Conservation (phyloP, 371 early-diverging fungal species). For the Mortierella sp. region DNA sequence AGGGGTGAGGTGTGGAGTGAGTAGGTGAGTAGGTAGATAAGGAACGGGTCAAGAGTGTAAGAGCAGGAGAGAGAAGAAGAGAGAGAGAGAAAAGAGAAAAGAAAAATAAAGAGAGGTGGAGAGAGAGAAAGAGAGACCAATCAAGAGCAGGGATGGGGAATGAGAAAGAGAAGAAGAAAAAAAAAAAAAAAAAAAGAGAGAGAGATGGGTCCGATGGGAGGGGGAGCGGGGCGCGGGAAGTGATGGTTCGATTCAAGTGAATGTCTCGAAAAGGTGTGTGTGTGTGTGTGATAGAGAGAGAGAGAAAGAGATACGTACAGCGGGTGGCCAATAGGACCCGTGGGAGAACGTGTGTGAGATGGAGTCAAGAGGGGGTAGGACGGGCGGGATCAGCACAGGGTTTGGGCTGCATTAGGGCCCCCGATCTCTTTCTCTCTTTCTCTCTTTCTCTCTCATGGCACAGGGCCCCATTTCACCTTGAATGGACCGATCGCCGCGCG, state of each 20-base stretch:
- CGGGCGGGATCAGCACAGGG: no score
- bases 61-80: background rate
- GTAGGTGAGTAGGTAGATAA: background rate
- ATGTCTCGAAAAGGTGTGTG: no score
- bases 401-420: no score
- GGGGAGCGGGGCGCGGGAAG: no score
- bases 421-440: no score
- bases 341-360: slow-evolving; percentile 37
- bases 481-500: no score
- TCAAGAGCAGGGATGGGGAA: slow-evolving; percentile 2
- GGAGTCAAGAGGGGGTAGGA: background rate
- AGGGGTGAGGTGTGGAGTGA: background rate
- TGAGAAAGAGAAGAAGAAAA: background rate
- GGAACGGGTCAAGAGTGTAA: background rate
- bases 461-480: no score
- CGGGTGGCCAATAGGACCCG: slow-evolving; percentile 33
- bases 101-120: background rate
- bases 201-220: background rate
- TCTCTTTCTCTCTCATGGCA: no score
- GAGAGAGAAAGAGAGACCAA: background rate
- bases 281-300: slow-evolving; percentile 17
- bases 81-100: background rate
- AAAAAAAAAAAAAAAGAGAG: background rate
- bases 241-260: no score
- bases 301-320: slow-evolving; percentile 1